These are phyloP conservation scores for Porphyrellus cyaneotinctus DNA, from an alignment of 768 basidiomycete species.

Conservation along the genomic window DNA sequence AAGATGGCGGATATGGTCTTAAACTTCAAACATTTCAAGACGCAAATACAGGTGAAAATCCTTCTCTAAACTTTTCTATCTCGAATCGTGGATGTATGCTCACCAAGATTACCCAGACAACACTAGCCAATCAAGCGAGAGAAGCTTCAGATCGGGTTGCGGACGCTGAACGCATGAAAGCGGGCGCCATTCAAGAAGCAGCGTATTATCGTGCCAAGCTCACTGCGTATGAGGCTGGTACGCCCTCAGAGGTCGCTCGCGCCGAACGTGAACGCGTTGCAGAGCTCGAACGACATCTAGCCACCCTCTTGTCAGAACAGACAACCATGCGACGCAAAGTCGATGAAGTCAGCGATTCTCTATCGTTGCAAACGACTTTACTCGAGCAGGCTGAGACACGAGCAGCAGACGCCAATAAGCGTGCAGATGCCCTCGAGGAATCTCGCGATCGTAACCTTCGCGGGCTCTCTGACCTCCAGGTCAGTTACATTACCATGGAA, in stretches of 20 bases:
- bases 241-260: slow-evolving; percentile 58
- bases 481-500: slow-evolving; percentile 57
- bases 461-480: slow-evolving; percentile 68
- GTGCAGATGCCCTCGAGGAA: slow-evolving; percentile 71
- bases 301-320: slow-evolving; percentile 57
- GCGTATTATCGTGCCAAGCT: slow-evolving; percentile 95
- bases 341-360: slow-evolving; percentile 64
- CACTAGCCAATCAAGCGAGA: slow-evolving; percentile 70
- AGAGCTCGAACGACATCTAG: slow-evolving; percentile 71
- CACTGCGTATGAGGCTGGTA: slow-evolving; percentile 73
- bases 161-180: slow-evolving; percentile 73
- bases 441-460: slow-evolving; percentile 59
- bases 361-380: slow-evolving; percentile 73
- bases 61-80: neutral
- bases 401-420: slow-evolving; percentile 66
- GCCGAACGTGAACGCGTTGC: slow-evolving; percentile 74
- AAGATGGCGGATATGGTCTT: slow-evolving; percentile 67
- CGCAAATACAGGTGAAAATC: slow-evolving; percentile 72
- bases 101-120: slow-evolving; percentile 43
- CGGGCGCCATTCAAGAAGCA: slow-evolving; percentile 85
- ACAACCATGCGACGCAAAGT: slow-evolving; percentile 66
- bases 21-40: slow-evolving; percentile 83
- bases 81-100: slow-evolving; percentile 3
- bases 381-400: slow-evolving; percentile 78
- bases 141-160: slow-evolving; percentile 71